Evolutionary conservation across 805 yeast species (phyloP), one percentile per base, ranked within the genome.

Genomic region (Tetrapisispora pingtungensis): DNA sequence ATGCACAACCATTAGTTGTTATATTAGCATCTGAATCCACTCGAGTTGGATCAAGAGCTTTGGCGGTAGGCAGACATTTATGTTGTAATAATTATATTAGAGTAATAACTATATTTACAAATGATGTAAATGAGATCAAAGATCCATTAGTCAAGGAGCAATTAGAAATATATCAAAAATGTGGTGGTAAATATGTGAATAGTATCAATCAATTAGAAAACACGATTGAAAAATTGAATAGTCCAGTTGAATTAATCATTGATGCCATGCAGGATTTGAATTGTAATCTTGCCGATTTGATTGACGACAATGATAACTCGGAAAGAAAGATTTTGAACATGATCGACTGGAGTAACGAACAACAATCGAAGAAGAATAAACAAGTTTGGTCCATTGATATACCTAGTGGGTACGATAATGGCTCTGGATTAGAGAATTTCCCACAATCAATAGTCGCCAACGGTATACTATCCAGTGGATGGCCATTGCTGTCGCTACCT

Each of bases 251-350:
- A 57, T 68, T 88, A 47, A 74, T 87, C 10, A 57, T 88, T 17
- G 97, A 88, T 61, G 93, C 88, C 1, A 68, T 88, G 52, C 95
- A 84, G 58, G 96, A 96, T 0, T 81, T 77, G 51, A 93, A 85
- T 53, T 74, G 78, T 20, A 82, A 84, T 58, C 61, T 81, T 10
- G 35, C 44, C 26, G 46, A 46, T 27, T 49, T 54, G 24, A 46
- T 51, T 31, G 50, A 48, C 24, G 38, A 38, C n/a, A 36, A 37
- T 19, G 50, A 48, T 18, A 46, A 51, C 33, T 28, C 34, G 3
- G 34, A 33, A 20, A n/a, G 15, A 55, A 55, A 18, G 46, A 55
- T 56, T 10, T 57, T 59, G 26, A 64, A 68, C 30, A 61, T 85
- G 17, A 74, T 85, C 22, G 61, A 65, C 4, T 88, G 96, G 95